These are phyloP conservation scores for Teratosphaeria gauchensis DNA, from an alignment of 2,329 filamentous ascomycete species.

Conservation along the genomic window DNA sequence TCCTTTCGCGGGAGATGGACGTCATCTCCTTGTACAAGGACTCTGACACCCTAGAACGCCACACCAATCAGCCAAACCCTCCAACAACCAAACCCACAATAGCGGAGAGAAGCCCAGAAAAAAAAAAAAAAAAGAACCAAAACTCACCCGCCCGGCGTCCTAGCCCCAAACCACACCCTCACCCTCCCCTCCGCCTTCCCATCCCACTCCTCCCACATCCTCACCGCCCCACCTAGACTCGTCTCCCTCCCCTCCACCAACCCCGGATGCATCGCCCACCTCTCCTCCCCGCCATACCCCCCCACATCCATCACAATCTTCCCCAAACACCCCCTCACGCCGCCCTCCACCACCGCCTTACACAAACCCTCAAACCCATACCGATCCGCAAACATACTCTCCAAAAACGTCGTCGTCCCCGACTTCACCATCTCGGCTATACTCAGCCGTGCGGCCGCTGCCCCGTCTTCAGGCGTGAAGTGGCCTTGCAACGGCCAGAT, in stretches of 20 bases:
- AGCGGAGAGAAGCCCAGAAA: no score
- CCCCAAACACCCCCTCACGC: constrained; percentile 35
- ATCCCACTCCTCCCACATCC: constrained; percentile 29
- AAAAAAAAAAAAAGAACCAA: not conserved
- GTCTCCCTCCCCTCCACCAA: constrained; percentile 32
- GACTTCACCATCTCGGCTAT: constrained; percentile 44
- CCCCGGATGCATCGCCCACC: constrained; percentile 36
- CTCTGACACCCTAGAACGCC: constrained; percentile 20
- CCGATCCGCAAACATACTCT: constrained; percentile 43
- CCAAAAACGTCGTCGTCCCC: constrained; percentile 44
- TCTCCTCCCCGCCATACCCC: constrained; percentile 33
- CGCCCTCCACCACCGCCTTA: constrained; percentile 34
- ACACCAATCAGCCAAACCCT: not conserved
- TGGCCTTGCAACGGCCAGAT: constrained; percentile 42
- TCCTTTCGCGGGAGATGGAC: constrained; percentile 19
- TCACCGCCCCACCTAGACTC: constrained; percentile 23
- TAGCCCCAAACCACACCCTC: constrained; percentile 30
- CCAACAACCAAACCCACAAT: no score
- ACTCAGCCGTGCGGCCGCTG: constrained; percentile 38
- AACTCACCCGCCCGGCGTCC: constrained; percentile 28
- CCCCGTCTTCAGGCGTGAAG: constrained; percentile 39
- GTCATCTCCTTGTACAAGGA: constrained; percentile 27
- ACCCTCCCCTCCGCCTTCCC: constrained; percentile 26
- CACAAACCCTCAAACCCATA: constrained; percentile 39
- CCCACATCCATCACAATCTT: constrained; percentile 38